Percentiles rank a stretch among this genome's conserved stretches.
Evolutionary conservation across 2,329 filamentous ascomycete genomes (phyloP).

Genomic region (Dactylellina haptotyla): DNA sequence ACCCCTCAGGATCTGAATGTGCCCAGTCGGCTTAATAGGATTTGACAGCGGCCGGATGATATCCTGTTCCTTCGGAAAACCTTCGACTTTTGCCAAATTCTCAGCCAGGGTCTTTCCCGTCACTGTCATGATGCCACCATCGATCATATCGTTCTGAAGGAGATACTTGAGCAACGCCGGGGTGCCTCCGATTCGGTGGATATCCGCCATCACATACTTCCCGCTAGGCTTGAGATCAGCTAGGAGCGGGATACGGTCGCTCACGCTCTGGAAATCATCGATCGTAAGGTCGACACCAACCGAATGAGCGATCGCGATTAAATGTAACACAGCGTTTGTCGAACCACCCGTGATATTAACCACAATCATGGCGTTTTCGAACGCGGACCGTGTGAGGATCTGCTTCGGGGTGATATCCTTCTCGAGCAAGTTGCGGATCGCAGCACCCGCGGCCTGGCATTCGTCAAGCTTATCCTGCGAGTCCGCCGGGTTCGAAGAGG

Average conservation of each 20-base stretch:
- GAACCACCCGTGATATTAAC: constrained; percentile 85
- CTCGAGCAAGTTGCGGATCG: constrained; percentile 77
- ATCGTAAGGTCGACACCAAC: constrained; percentile 84
- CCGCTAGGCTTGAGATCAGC: constrained; percentile 83
- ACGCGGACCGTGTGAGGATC: constrained; percentile 81
- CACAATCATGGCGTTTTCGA: constrained; percentile 85
- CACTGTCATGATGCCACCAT: constrained; percentile 71
- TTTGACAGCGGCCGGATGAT: constrained; percentile 75
- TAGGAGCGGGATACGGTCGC: constrained; percentile 80
- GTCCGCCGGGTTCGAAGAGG: constrained; percentile 81
- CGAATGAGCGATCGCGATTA: constrained; percentile 84
- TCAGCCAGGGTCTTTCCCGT: constrained; percentile 70
- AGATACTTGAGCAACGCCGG: constrained; percentile 70
- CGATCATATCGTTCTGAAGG: constrained; percentile 69
- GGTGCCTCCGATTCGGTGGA: constrained; percentile 69
- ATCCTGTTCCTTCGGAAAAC: constrained; percentile 75
- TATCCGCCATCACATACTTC: constrained; percentile 71
- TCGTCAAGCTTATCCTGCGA: constrained; percentile 76
- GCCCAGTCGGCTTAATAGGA: constrained; percentile 76
- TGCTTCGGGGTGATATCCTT: constrained; percentile 81
- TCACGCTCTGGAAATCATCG: constrained; percentile 85
- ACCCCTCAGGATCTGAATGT: constrained; percentile 77
- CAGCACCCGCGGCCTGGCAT: constrained; percentile 76
- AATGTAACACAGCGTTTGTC: constrained; percentile 84
- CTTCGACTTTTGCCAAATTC: constrained; percentile 69